phyloP scores from a whole-genome alignment of 306 rosid genomes.

The Malus orientalis region DNA sequence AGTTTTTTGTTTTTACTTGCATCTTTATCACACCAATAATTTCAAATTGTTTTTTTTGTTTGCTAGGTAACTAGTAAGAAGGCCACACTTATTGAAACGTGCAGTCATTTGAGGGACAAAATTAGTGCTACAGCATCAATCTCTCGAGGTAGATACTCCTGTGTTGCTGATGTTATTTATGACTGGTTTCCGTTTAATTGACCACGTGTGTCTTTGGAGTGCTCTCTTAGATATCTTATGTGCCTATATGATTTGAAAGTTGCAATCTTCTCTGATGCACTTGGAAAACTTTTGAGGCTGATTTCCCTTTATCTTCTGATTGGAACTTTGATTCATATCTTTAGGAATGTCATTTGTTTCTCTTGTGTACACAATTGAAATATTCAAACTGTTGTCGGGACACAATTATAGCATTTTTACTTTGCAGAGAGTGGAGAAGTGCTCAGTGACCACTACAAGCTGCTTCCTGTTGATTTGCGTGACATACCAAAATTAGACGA shows the following conservation, averaged over 20 bases:
- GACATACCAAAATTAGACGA: slow-evolving; percentile 46
- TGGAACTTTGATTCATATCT: neutral
- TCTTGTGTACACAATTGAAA: neutral
- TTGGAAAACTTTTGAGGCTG: neutral
- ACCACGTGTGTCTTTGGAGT: neutral
- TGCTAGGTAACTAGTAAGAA: slow-evolving; percentile 81
- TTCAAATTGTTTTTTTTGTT: slow-evolving; percentile 9
- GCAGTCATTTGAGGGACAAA: slow-evolving; percentile 60
- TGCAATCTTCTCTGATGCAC: neutral
- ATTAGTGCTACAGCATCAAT: slow-evolving; percentile 57
- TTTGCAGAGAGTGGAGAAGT: slow-evolving; percentile 89
- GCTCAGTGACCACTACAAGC: slow-evolving; percentile 68
- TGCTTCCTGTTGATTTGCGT: slow-evolving; percentile 82
- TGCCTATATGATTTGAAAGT: neutral
- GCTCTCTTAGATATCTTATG: neutral
- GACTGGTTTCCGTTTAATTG: neutral
- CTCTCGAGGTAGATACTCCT: slow-evolving; percentile 48
- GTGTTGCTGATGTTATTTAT: neutral
- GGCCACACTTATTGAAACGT: slow-evolving; percentile 65
- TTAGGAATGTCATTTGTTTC: neutral
- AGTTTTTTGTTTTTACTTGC: neutral
- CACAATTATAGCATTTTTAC: slow-evolving; percentile 7
- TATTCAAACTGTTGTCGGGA: neutral
- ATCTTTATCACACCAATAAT: neutral
- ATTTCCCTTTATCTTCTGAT: neutral